Base-by-base conservation (phyloP, 2,329 filamentous ascomycete species). In the Claviceps pusilla region DNA sequence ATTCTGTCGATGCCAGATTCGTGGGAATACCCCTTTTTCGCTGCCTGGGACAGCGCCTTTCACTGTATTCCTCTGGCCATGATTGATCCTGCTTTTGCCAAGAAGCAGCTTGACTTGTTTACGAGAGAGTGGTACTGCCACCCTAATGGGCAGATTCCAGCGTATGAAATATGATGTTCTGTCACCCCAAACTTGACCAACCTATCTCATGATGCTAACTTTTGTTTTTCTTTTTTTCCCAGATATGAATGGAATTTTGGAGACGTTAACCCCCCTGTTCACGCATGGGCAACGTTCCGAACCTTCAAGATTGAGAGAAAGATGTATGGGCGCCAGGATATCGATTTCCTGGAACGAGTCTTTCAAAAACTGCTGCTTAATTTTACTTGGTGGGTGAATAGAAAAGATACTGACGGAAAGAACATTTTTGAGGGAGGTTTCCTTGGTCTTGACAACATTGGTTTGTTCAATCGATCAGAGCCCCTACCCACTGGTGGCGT, bases 341-440 rank as follows among this genome's bases (percentile, higher is more conserved):
- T 96, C 37, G 93, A 97, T 69, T 97, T 96, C 70, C 77, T 97
- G 10, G 91, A 97, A 73, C 82, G 91, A 24, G 89, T 96, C 4
- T 97, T 97, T 74, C 93, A 97, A 66, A 97, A 97, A 69, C 71
- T 97, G 57, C 75, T 97, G 29, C 76, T 97, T 58, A 97, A 97
- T 72, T 97, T 97, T 68, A 97, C 93, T 4, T 97, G 93, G 93
- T 97, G 91, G 91, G 91, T 96, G 24, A 97, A 97, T 68, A 86
- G 91, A 56, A 97, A 97, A 70, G 91, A 97, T 63, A 78, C 79
- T 11, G 88, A 95, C 10, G 91, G 89, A 63, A 97, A 97, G 73
- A 96, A 97, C 64, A 86, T 97, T 33, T 97, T 97, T 61, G 93
- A 97, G 66, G 93, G 91, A 60, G 91, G 91, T 47, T 97, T 97